Evolutionary conservation across 495 filamentous ascomycete species (phyloP), one percentile per base, ranked within the genome.

Genomic region (Podospora comata): DNA sequence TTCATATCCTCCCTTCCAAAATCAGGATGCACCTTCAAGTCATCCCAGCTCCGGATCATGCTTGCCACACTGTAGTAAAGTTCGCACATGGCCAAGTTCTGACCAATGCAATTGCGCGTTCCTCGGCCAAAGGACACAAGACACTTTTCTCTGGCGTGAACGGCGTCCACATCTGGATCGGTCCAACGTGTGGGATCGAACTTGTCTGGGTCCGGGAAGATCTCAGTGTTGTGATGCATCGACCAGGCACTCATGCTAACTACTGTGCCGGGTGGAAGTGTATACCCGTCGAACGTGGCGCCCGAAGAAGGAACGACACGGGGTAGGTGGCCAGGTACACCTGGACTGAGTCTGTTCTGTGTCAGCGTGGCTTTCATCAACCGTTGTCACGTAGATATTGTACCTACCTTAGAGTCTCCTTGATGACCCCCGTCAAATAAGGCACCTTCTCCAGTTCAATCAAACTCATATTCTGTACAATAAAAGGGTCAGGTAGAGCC

Each of bases 91-190:
- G 86, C 87, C 69, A 87, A 87, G 65, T 83, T 81, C 74, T 83
- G 81, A 6, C 83, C 83, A 20, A 79, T 74, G 34, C 80, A 88
- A 26, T 84, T 83, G 7, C 84, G 73, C 30, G 85, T 84, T 0
- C 87, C 86, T n/a, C 87, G 85, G 68, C 85, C 86, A 71, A 89
- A 89, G 0, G 87, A 19, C 20, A 84, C 71, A 18, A 85, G 69
- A 66, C 79, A 83, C 65, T 73, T 73, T 7, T 79, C 72, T 13
- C 77, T 68, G 2, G 74, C 70, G 7, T 73, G 70, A 5, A 71
- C 64, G 1, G 34, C 70, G 5, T 83, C 80, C 18, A 44, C 2
- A 23, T 57, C n/a, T 5, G 34, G n/a, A n/a, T 75, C 68, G 18
- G 85, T 64, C 82, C 83, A 86, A 1, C 85, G 77, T 34, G 82